These are phyloP conservation scores for Phaeosphaeria sp. DNA, from an alignment of 2,329 filamentous ascomycete genomes.

Conservation along the genomic window DNA sequence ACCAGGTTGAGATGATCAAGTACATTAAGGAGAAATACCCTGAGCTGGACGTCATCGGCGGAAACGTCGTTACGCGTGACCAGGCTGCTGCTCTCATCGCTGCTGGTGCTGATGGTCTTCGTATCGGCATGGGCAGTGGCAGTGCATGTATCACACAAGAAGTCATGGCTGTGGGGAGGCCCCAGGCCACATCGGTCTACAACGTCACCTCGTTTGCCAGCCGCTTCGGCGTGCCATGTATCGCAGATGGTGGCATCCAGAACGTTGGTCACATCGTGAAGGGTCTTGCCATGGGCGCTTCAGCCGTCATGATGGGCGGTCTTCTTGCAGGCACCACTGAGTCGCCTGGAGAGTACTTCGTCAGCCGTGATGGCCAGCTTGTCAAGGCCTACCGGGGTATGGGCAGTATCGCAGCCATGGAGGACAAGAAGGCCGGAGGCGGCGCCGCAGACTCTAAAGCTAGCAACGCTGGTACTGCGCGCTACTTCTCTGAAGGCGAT, in stretches of 20 bases:
- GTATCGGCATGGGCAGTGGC: conserved; percentile 98
- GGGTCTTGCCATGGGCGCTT: conserved; percentile 91
- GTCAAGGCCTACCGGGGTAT: conserved; percentile 99
- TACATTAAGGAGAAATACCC: conserved; percentile 91
- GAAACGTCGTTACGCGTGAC: conserved; percentile 97
- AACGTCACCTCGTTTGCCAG: conserved; percentile 88
- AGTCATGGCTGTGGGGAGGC: conserved; percentile 98
- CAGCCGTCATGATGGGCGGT: conserved; percentile 99
- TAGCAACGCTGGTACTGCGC: conserved; percentile 92
- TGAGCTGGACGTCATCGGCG: conserved; percentile 89
- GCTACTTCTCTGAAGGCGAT: conserved; percentile 98
- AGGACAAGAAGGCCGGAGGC: conserved; percentile 92
- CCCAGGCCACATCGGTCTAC: conserved; percentile 92
- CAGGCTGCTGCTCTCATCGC: conserved; percentile 92
- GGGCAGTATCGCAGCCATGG: conserved; percentile 99
- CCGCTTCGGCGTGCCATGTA: conserved; percentile 94
- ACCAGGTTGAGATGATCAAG: conserved; percentile 98
- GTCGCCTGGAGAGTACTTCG: conserved; percentile 95
- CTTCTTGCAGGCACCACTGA: conserved; percentile 96
- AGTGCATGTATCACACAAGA: conserved; percentile 99
- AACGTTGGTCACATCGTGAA: conserved; percentile 99
- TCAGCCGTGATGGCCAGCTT: conserved; percentile 94
- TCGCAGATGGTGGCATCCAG: conserved; percentile 96
- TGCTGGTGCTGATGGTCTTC: conserved; percentile 92
- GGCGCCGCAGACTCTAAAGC: conserved; percentile 72